Conservation (phyloP, 2,329 filamentous ascomycete species). For the Penicillium sp. region DNA sequence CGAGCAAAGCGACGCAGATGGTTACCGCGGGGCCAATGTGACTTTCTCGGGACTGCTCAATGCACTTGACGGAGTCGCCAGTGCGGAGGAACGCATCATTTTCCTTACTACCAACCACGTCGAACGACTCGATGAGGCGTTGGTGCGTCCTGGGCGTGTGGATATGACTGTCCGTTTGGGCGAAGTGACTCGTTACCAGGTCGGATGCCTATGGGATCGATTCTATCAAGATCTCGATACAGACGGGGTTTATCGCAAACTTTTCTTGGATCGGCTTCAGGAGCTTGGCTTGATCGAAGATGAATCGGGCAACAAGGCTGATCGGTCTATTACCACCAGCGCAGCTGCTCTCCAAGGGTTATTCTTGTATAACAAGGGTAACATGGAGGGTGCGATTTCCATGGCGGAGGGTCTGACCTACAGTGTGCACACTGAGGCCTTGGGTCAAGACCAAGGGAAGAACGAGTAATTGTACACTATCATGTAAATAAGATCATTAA, state of each 20-base stretch:
- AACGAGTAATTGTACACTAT: constrained; percentile 19
- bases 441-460: constrained; percentile 14
- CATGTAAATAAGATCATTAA: constrained; percentile 22
- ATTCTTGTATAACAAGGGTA: constrained; percentile 91
- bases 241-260: constrained; percentile 58
- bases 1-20: constrained; percentile 68
- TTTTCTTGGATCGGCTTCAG: constrained; percentile 69
- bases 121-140: constrained; percentile 80
- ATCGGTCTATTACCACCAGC: constrained; percentile 60
- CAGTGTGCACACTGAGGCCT: constrained; percentile 30
- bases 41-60: constrained; percentile 91
- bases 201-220: constrained; percentile 83
- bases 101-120: constrained; percentile 96
- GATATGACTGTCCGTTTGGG: constrained; percentile 91
- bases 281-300: constrained; percentile 68
- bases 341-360: constrained; percentile 90
- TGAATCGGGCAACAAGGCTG: constrained; percentile 47
- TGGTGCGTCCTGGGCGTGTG: constrained; percentile 86
- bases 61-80: constrained; percentile 85
- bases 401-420: constrained; percentile 60
- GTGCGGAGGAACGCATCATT: constrained; percentile 87
- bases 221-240: constrained; percentile 84
- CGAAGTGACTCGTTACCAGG: constrained; percentile 81
- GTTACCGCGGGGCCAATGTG: constrained; percentile 81
- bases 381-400: constrained; percentile 79